Conservation (phyloP, 768 basidiomycete species). For the Lactarius hengduanensis region DNA sequence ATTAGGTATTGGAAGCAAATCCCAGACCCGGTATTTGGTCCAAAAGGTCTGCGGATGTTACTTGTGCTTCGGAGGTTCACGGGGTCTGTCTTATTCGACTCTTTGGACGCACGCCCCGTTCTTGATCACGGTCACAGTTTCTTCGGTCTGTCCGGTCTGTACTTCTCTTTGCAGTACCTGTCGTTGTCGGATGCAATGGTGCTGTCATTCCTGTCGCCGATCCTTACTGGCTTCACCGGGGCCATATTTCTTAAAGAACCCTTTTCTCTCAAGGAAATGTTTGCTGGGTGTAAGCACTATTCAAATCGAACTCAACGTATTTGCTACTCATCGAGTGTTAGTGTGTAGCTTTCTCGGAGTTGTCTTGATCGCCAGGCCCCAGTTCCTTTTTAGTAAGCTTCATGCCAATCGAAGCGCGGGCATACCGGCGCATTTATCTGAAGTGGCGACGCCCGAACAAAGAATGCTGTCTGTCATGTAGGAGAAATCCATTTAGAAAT, state of each 20-base stretch:
- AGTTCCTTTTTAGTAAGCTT: conserved; percentile 59
- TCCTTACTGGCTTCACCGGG: conserved; percentile 60
- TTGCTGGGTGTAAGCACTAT: conserved; percentile 47
- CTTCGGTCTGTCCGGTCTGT: conserved; percentile 64
- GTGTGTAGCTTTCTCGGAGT: conserved; percentile 74
- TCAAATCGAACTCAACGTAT: not conserved
- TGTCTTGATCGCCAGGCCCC: conserved; percentile 76
- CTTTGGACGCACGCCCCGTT: not conserved
- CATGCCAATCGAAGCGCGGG: not conserved
- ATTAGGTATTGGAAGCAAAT: conserved; percentile 42
- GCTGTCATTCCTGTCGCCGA: conserved; percentile 71
- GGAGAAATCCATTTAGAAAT: conserved; percentile 17
- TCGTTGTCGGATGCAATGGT: conserved; percentile 78
- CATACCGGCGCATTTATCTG: conserved; percentile 3
- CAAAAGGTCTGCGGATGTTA: conserved; percentile 60
- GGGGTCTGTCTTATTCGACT: conserved; percentile 45
- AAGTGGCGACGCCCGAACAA: conserved; percentile 34
- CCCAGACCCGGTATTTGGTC: conserved; percentile 64
- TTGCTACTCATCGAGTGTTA: conserved; percentile 28
- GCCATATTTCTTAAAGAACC: conserved; percentile 60
- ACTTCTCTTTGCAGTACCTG: conserved; percentile 70
- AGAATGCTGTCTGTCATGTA: conserved; percentile 59
- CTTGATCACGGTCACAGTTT: conserved; percentile 46
- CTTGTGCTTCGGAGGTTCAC: conserved; percentile 58
- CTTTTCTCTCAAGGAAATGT: conserved; percentile 51